Conservation (phyloP, 495 filamentous ascomycete species). For the Penicillium steckii region DNA sequence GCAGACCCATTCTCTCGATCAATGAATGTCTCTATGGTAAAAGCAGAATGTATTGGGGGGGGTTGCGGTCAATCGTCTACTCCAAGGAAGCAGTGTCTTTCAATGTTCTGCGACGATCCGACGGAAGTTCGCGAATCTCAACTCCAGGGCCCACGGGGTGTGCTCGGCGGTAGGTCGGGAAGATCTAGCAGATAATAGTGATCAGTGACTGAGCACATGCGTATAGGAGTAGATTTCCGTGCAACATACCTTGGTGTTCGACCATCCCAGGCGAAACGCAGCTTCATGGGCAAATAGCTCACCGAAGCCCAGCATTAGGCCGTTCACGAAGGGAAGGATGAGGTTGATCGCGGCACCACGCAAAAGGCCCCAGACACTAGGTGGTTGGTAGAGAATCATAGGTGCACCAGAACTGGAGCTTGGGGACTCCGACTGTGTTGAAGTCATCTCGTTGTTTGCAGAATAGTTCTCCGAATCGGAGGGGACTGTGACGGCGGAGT, state of each 20-base stretch:
- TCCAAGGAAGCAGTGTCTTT: conserved; percentile 44
- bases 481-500: conserved; percentile 80
- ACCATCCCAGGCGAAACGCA: conserved; percentile 90
- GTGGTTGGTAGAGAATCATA: conserved; percentile 84
- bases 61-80: conserved; percentile 7
- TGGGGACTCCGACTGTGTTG: conserved; percentile 47
- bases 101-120: conserved; percentile 49
- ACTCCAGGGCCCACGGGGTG: conserved; percentile 65
- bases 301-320: conserved; percentile 96
- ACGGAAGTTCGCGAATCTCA: conserved; percentile 55
- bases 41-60: not conserved
- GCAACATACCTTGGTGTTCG: conserved; percentile 76
- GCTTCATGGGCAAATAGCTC: conserved; percentile 95
- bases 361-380: conserved; percentile 78
- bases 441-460: conserved; percentile 54
- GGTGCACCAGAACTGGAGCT: conserved; percentile 69
- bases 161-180: conserved; percentile 58
- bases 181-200: conserved; percentile 49
- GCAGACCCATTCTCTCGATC: conserved; percentile 5
- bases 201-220: conserved; percentile 5
- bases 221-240: not conserved
- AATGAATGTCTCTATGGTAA: not conserved
- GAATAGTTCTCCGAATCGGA: conserved; percentile 92
- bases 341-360: conserved; percentile 94
- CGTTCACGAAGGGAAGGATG: conserved; percentile 92